These are phyloP conservation scores for Fusarium xylarioides DNA, from an alignment of 2,329 filamentous ascomycete species.

Conservation along the genomic window DNA sequence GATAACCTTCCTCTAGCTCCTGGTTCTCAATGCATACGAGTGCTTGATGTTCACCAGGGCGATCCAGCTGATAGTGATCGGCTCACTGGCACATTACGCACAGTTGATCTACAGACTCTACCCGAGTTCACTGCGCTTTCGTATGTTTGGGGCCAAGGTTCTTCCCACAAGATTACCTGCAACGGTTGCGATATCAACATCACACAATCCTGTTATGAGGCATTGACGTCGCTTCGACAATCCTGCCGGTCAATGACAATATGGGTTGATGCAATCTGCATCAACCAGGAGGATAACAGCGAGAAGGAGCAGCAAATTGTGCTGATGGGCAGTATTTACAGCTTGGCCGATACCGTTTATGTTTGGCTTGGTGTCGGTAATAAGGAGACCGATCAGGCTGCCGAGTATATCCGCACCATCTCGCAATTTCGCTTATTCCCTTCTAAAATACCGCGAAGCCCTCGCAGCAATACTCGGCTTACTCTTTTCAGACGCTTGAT, in stretches of 20 bases:
- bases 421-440: rapidly evolving
- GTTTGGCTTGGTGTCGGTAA: background rate
- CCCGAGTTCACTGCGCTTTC: background rate
- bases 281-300: background rate
- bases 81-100: background rate
- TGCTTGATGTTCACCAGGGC: background rate
- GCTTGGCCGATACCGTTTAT: background rate
- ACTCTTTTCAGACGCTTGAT: rapidly evolving
- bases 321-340: background rate
- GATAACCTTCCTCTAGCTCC: background rate
- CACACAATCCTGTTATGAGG: background rate
- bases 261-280: background rate
- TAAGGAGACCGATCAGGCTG: background rate
- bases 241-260: rapidly evolving
- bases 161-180: background rate
- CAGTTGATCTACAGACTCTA: background rate
- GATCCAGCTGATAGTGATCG: background rate
- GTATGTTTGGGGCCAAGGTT: background rate
- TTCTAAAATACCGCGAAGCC: rapidly evolving
- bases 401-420: rapidly evolving
- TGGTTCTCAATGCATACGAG: background rate
- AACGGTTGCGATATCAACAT: background rate
- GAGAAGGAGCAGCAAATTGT: background rate
- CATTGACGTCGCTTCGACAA: background rate
- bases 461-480: rapidly evolving